Evolutionary conservation across 1,139 yeast species (phyloP).

Genomic region (Spencermartinsiella ligniputridi): DNA sequence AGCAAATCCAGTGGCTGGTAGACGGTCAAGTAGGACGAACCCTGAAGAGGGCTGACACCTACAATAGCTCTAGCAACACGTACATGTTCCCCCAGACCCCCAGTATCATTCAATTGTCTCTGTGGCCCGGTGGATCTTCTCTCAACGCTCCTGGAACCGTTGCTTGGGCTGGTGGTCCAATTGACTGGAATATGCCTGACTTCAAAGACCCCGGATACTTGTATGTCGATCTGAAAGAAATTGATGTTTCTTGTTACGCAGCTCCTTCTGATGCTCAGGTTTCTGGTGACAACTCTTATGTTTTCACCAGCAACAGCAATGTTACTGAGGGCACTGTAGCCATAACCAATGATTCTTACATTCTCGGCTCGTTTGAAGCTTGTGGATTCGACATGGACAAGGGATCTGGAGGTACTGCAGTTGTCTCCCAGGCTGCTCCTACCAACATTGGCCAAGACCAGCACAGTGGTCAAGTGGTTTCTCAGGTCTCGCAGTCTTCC

Average conservation of each 20-base stretch:
- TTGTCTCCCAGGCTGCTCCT: slow-evolving; percentile 20
- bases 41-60: slow-evolving; percentile 60
- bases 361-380: slow-evolving; percentile 56
- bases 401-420: slow-evolving; percentile 21
- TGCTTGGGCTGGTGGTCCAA: slow-evolving; percentile 90
- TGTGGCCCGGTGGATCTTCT: slow-evolving; percentile 90
- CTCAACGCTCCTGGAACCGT: slow-evolving; percentile 68
- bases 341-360: slow-evolving; percentile 57
- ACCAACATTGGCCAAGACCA: slow-evolving; percentile 11
- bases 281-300: slow-evolving; percentile 52
- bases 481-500: slow-evolving; percentile 12
- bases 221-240: slow-evolving; percentile 58
- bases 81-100: slow-evolving; percentile 90
- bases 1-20: slow-evolving; percentile 63
- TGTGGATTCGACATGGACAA: slow-evolving; percentile 59
- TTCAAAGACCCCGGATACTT: slow-evolving; percentile 71
- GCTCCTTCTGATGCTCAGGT: slow-evolving; percentile 47
- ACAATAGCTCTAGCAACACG: slow-evolving; percentile 53
- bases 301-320: slow-evolving; percentile 43
- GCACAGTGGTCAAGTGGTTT: slow-evolving; percentile 8
- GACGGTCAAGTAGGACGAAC: slow-evolving; percentile 72
- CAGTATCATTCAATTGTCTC: slow-evolving; percentile 72
- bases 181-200: slow-evolving; percentile 79
- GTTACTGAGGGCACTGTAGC: slow-evolving; percentile 47
- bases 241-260: slow-evolving; percentile 63